Percentiles rank a stretch among this genome's conserved stretches.
Evolutionary conservation across 192 early-diverging fungal genomes (phyloP).

Genomic region (Coemansia sp.): DNA sequence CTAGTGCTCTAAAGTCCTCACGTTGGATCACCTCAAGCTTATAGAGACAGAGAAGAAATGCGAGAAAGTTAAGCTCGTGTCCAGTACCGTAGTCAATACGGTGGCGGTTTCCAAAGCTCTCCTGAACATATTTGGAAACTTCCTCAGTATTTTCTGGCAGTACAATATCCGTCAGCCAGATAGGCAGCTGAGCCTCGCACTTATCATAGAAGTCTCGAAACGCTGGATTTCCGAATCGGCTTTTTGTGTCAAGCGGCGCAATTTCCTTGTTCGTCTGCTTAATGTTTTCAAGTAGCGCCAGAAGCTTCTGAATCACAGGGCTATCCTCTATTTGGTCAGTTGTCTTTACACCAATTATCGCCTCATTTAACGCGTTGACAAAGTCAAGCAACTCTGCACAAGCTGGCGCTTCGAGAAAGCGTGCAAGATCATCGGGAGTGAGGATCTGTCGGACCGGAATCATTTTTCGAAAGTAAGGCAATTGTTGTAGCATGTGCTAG

Average conservation of each 20-base stretch:
- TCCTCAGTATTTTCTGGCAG: conserved; percentile 52
- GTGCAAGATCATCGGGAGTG: conserved; percentile 79
- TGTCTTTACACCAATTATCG: conserved; percentile 67
- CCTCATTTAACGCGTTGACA: conserved; percentile 67
- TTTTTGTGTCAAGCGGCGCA: conserved; percentile 70
- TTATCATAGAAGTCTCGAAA: conserved; percentile 88
- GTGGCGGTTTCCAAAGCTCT: conserved; percentile 86
- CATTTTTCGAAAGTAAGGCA: conserved; percentile 10
- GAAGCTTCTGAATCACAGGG: conserved; percentile 55
- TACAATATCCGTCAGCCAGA: conserved; percentile 47
- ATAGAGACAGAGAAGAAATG: conserved; percentile 80
- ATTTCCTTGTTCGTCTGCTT: conserved; percentile 63
- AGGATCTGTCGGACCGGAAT: conserved; percentile 62
- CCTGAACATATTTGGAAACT: conserved; percentile 72
- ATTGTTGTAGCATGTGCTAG: no score
- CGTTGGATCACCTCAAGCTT: conserved; percentile 66
- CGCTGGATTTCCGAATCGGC: conserved; percentile 94
- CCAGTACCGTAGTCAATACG: conserved; percentile 98
- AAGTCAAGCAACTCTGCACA: conserved; percentile 69
- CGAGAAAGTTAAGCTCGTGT: conserved; percentile 91
- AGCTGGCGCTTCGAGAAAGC: conserved; percentile 66
- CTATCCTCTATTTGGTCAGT: conserved; percentile 58
- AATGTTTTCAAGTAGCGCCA: conserved; percentile 66
- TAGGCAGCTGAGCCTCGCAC: conserved; percentile 41
- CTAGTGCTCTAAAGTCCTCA: conserved; percentile 72